phyloP scores from a whole-genome alignment of 2,329 filamentous ascomycete species.

The Diplodia corticola region DNA sequence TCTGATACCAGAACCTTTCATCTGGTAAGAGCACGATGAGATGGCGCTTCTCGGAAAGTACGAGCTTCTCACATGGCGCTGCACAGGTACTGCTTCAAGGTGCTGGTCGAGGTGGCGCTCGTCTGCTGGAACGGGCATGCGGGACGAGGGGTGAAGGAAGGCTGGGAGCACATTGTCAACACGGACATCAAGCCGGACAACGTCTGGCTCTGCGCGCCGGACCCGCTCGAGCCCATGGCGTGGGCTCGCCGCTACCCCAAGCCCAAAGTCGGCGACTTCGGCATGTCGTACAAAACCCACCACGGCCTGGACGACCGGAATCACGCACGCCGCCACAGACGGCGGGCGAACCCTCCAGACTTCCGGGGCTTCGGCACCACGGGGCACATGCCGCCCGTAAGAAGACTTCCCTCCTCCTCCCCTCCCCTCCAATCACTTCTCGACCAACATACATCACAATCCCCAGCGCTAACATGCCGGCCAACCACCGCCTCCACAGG shows the following conservation, averaged over 20 bases:
- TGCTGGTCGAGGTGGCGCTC: not conserved
- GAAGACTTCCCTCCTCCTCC: too few relatives aligned
- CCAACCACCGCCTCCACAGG: too few relatives aligned
- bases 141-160: not conserved
- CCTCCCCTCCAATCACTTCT: too few relatives aligned
- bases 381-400: not conserved
- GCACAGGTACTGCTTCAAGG: constrained; percentile 10
- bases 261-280: not conserved
- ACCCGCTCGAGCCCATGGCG: not conserved
- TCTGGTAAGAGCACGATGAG: too few relatives aligned
- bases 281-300: not conserved
- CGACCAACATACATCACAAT: too few relatives aligned
- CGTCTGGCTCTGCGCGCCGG: not conserved
- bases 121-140: not conserved
- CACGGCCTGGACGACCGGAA: not conserved
- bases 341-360: not conserved
- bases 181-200: not conserved
- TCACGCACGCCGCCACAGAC: not conserved
- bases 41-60: too few relatives aligned
- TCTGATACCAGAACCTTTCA: not conserved
- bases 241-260: not conserved
- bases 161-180: not conserved
- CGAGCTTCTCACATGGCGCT: too few relatives aligned
- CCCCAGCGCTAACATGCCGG: too few relatives aligned
- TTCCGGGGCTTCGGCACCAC: not conserved